phyloP scores from a whole-genome alignment of 2,329 filamentous ascomycete species.

The Dendryphion nanum region DNA sequence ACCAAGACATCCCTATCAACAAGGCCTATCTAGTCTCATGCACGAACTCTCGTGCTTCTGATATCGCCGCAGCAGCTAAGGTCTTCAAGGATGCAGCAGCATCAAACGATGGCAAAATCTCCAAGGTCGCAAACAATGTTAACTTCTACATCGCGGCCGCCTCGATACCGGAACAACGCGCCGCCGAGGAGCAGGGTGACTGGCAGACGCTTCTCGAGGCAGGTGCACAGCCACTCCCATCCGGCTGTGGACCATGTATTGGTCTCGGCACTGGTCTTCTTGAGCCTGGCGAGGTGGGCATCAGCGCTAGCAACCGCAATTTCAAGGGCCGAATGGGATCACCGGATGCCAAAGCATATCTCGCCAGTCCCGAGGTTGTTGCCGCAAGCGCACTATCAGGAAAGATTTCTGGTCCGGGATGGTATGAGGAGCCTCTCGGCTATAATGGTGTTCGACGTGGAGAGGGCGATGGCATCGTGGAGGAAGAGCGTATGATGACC shows the following conservation, averaged over 20 bases:
- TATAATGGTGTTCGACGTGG: slow-evolving; percentile 67
- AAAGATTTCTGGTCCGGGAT: slow-evolving; percentile 72
- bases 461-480: slow-evolving; percentile 66
- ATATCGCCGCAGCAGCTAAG: slow-evolving; percentile 75
- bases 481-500: slow-evolving; percentile 63
- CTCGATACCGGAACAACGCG: slow-evolving; percentile 71
- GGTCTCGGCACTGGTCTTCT: slow-evolving; percentile 78
- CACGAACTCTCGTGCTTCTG: slow-evolving; percentile 80
- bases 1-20: slow-evolving; percentile 73
- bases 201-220: slow-evolving; percentile 82
- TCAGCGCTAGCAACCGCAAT: slow-evolving; percentile 81
- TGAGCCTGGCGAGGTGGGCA: slow-evolving; percentile 82
- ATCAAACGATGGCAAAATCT: slow-evolving; percentile 57
- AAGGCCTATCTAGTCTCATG: slow-evolving; percentile 88
- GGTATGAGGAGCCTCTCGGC: slow-evolving; percentile 70
- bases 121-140: slow-evolving; percentile 73
- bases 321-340: slow-evolving; percentile 91
- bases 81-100: slow-evolving; percentile 78
- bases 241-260: slow-evolving; percentile 83
- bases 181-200: slow-evolving; percentile 76
- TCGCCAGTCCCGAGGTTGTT: slow-evolving; percentile 86
- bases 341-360: slow-evolving; percentile 76
- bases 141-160: slow-evolving; percentile 89
- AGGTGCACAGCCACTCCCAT: slow-evolving; percentile 68
- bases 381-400: slow-evolving; percentile 81